Evolutionary conservation across 495 filamentous ascomycete genomes (phyloP).

Genomic region (Trichoderma asperelloides): DNA sequence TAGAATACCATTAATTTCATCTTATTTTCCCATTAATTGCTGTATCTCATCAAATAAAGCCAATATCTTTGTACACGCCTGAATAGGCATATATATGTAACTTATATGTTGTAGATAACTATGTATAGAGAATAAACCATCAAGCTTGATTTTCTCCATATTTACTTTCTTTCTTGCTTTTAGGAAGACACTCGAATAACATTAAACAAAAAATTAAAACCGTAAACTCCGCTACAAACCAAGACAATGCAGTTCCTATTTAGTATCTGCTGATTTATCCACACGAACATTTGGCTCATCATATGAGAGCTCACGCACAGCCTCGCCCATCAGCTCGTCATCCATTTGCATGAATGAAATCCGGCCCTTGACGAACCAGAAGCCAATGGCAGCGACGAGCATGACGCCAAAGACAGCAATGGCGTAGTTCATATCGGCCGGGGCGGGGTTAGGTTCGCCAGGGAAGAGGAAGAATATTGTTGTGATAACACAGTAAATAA

Average conservation of each 20-base stretch:
- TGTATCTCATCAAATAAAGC: too few relatives aligned
- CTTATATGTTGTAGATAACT: too few relatives aligned
- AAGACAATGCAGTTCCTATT: not conserved
- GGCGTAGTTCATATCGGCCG: slow-evolving; percentile 38
- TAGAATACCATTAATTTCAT: too few relatives aligned
- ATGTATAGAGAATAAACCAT: too few relatives aligned
- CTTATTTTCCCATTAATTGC: too few relatives aligned
- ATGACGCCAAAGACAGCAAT: slow-evolving; percentile 42
- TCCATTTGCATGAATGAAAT: not conserved
- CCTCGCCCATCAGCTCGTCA: not conserved
- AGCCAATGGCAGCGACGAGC: slow-evolving; percentile 33
- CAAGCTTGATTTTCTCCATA: too few relatives aligned
- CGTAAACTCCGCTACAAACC: not conserved
- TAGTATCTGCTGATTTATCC: not conserved
- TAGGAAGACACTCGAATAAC: not conserved
- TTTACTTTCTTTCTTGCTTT: too few relatives aligned
- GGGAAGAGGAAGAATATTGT: slow-evolving; percentile 41
- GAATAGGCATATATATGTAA: too few relatives aligned
- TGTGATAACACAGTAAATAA: slow-evolving; percentile 34
- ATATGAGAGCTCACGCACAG: not conserved
- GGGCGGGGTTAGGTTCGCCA: slow-evolving; percentile 26
- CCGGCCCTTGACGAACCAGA: slow-evolving; percentile 32
- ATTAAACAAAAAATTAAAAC: not conserved
- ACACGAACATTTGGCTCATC: not conserved
- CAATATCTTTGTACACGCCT: too few relatives aligned